Evolutionary conservation across 352 stramenopile species (phyloP).

Genomic region (Phytophthora colocasiae): DNA sequence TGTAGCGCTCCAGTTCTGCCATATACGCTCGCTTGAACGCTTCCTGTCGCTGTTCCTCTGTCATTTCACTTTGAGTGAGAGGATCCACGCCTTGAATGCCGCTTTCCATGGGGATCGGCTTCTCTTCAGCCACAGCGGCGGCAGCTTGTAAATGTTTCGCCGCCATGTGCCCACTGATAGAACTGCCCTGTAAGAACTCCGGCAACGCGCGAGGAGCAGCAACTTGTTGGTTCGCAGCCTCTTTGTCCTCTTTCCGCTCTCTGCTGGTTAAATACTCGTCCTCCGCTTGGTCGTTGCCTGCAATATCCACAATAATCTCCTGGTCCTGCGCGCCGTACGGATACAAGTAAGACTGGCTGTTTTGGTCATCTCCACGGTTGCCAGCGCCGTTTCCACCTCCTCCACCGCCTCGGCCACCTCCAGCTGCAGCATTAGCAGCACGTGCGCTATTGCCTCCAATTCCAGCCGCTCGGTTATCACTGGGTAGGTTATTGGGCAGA

Average conservation of each 20-base stretch:
- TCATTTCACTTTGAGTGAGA: conserved; percentile 75
- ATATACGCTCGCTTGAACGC: conserved; percentile 86
- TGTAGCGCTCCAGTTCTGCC: conserved; percentile 86
- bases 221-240: conserved; percentile 53
- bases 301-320: conserved; percentile 90
- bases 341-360: conserved; percentile 86
- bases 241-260: conserved; percentile 79
- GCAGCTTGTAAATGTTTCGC: conserved; percentile 76
- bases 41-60: conserved; percentile 82
- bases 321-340: conserved; percentile 80
- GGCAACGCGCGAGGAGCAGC: conserved; percentile 74
- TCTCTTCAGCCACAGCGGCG: conserved; percentile 42
- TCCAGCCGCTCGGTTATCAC: conserved; percentile 84
- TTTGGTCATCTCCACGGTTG: conserved; percentile 57
- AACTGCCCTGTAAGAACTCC: conserved; percentile 85
- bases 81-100: conserved; percentile 62
- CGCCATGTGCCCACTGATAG: conserved; percentile 88
- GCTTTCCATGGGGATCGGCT: conserved; percentile 39
- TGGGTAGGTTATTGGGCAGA: conserved; percentile 84
- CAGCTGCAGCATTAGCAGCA: conserved; percentile 34
- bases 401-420: conserved; percentile 48
- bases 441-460: conserved; percentile 76
- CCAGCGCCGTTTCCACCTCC: conserved; percentile 42
- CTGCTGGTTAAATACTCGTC: conserved; percentile 84
- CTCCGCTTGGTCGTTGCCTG: conserved; percentile 71